Base-by-base conservation (phyloP, 2,329 filamentous ascomycete species). In the Cordyceps tenuipes region DNA sequence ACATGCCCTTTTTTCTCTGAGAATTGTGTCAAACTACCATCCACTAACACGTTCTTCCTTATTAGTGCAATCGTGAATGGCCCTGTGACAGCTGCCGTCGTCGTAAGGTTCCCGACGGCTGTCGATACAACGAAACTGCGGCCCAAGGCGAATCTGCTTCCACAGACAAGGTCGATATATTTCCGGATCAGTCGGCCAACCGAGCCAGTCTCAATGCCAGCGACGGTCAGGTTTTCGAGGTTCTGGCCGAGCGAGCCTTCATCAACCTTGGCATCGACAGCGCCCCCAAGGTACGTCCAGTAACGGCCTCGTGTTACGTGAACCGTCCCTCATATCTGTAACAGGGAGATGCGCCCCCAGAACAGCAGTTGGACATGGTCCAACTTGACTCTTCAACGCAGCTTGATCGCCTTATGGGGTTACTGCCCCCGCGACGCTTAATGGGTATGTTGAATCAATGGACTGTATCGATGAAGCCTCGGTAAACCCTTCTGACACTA, bases 1-100 rank as follows among this genome's bases (percentile, higher is more conserved):
- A 36, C 23, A 5, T 21, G 15, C 8, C 8, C n/a, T 19, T 7
- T n/a, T 12, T 6, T 7, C n/a, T 9, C 8, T 9, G 17, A 8
- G n/a, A 21, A 2, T n/a, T 23, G 19, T 7, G 4, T 7, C n/a
- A 36, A 23, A 21, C 13, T 56, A 5, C 15, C 29, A n/a, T 13
- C 10, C 46, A 29, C 50, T 61, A 46, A 57, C 57, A 54, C 55
- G 29, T 19, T 17, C 34, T 3, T 36, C 34, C 15, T 19, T 15
- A 72, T 19, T 12, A 72, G 69, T 72, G 70, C 62, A 69, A 69
- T 60, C 68, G 69, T 3, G 66, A 69, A 62, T 72, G 68, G 68
- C 70, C 70, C 12, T 72, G 70, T 63, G 66, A 70, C 61, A 67
- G 69, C 47, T 72, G 70, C 51, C 65, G 68, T 46, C 66, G 67